Percentiles rank a stretch among this genome's conserved stretches.
phyloP scores from a whole-genome alignment of 2,329 filamentous ascomycete genomes.

The Macrophomina pseudophaseolina region DNA sequence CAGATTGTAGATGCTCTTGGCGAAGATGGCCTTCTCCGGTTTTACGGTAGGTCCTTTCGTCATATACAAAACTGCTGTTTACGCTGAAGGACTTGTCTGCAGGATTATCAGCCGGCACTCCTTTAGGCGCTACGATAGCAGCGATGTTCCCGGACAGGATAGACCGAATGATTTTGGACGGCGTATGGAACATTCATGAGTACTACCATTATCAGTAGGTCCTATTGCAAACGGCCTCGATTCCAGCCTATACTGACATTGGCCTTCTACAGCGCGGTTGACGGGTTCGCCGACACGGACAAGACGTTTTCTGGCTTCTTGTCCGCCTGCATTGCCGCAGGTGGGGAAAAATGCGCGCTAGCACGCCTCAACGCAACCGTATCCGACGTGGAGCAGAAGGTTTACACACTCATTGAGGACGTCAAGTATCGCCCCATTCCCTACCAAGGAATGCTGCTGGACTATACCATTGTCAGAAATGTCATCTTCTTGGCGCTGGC shows the following conservation, averaged over 20 bases:
- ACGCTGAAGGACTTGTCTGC: slow-evolving; percentile 33
- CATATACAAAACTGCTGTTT: background rate
- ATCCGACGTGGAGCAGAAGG: background rate
- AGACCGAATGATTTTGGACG: slow-evolving; percentile 50
- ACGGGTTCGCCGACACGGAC: background rate
- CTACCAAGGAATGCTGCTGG: background rate
- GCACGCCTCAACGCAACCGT: background rate
- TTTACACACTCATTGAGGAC: slow-evolving; percentile 1
- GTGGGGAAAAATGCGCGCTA: background rate
- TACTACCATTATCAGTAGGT: slow-evolving; percentile 47
- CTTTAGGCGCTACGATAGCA: slow-evolving; percentile 54
- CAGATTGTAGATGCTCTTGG: slow-evolving; percentile 50
- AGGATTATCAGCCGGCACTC: slow-evolving; percentile 52
- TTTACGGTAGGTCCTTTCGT: background rate
- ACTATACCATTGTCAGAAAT: slow-evolving; percentile 2
- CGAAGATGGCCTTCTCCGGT: slow-evolving; percentile 44
- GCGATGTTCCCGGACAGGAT: slow-evolving; percentile 52
- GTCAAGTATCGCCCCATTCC: slow-evolving; percentile 11
- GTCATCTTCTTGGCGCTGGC: background rate
- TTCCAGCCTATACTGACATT: background rate
- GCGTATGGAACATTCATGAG: slow-evolving; percentile 50
- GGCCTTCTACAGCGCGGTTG: background rate
- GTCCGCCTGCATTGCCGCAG: background rate
- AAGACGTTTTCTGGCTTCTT: slow-evolving; percentile 8
- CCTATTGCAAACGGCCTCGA: background rate